These are phyloP conservation scores for Penicillium ochrochloron DNA, from an alignment of 495 filamentous ascomycete genomes.

Conservation along the genomic window DNA sequence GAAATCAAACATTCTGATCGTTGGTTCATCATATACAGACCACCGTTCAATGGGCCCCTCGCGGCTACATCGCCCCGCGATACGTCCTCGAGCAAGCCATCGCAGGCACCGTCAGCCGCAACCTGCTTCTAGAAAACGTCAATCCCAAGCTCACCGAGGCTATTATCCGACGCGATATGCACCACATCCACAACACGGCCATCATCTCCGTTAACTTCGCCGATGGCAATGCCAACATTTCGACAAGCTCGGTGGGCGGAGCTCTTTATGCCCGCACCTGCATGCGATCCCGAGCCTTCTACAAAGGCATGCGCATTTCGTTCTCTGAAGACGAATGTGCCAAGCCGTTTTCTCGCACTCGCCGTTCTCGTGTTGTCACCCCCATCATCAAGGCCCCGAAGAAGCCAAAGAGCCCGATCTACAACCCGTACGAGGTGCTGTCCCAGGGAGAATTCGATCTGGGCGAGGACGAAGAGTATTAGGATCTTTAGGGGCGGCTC, in stretches of 20 bases:
- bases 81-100: background rate
- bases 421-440: background rate
- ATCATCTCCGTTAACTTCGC: background rate
- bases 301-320: background rate
- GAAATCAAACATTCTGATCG: background rate
- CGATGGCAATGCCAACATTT: background rate
- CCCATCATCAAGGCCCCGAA: background rate
- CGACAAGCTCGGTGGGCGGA: constrained; percentile 4
- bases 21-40: background rate
- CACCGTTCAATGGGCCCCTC: background rate
- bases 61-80: background rate
- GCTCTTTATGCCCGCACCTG: constrained; percentile 5
- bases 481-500: background rate
- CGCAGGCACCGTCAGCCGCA: background rate
- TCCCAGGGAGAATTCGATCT: background rate
- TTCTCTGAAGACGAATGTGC: constrained; percentile 9
- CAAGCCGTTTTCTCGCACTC: background rate
- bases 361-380: background rate
- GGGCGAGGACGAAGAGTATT: background rate
- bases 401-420: background rate
- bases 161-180: background rate
- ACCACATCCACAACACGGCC: constrained; percentile 5
- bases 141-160: background rate
- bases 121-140: background rate
- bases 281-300: background rate